Percentiles rank a stretch among this genome's conserved stretches.
phyloP scores from a whole-genome alignment of 768 basidiomycete genomes.

The Lactarius akahatsu region DNA sequence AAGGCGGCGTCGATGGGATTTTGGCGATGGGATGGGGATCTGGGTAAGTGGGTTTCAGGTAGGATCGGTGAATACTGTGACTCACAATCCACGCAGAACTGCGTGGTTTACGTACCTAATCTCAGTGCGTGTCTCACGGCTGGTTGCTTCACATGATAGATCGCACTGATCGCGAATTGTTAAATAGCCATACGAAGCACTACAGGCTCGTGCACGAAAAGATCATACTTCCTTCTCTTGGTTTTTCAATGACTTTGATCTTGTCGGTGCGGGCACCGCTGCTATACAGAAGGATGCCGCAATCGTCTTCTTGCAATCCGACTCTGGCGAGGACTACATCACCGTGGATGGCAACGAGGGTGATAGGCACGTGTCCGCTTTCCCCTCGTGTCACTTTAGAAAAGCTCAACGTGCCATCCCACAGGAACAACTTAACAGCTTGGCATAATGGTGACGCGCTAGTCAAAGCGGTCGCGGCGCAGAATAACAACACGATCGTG shows the following conservation, averaged over 20 bases:
- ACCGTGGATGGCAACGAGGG: constrained; percentile 60
- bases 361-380: constrained; percentile 48
- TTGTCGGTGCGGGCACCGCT: constrained; percentile 42
- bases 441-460: constrained; percentile 40
- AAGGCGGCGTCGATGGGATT: constrained; percentile 50
- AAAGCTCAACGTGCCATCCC: too few relatives aligned
- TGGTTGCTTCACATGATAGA: background rate
- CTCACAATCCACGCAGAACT: constrained; percentile 43
- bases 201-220: constrained; percentile 66
- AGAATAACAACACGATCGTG: constrained; percentile 76
- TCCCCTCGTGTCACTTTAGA: background rate
- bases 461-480: constrained; percentile 58
- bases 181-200: constrained; percentile 70
- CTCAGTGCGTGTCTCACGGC: constrained; percentile 46
- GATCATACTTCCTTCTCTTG: constrained; percentile 67
- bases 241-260: constrained; percentile 70
- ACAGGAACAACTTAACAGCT: constrained; percentile 40
- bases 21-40: constrained; percentile 94
- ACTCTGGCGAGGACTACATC: constrained; percentile 47
- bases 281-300: constrained; percentile 50
- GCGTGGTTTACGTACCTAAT: constrained; percentile 76
- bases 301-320: constrained; percentile 47
- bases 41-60: constrained; percentile 43
- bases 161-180: background rate
- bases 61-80: constrained; percentile 7